These are phyloP conservation scores for Mycena rebaudengoi DNA, from an alignment of 768 basidiomycete genomes.

Conservation along the genomic window DNA sequence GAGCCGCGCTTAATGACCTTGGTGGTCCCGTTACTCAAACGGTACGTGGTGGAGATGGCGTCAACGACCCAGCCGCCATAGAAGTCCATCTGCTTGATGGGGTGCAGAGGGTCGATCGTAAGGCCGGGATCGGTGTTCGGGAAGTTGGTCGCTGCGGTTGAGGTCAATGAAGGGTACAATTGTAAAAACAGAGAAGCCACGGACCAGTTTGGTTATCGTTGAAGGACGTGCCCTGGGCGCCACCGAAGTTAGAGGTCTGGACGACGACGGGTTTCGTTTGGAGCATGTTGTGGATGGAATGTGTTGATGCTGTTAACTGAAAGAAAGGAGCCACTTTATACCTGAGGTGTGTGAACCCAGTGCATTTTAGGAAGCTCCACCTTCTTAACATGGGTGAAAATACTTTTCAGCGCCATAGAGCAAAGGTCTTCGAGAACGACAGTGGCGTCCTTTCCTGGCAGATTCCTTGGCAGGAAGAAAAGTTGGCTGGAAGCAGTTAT, in stretches of 20 bases:
- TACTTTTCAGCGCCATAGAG: not conserved
- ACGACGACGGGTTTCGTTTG: constrained; percentile 15
- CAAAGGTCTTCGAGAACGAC: not conserved
- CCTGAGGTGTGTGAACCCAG: not conserved
- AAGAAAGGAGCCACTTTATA: not conserved
- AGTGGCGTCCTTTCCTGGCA: not conserved
- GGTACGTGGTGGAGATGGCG: constrained; percentile 11
- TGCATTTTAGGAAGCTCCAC: not conserved
- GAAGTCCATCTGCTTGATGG: constrained; percentile 13
- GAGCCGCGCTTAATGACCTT: constrained; percentile 12
- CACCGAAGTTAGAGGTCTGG: constrained; percentile 23
- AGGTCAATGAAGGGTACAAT: not conserved
- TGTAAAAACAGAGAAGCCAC: not conserved
- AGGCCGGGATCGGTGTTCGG: constrained; percentile 4
- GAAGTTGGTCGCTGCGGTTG: constrained; percentile 7
- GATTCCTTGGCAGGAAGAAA: too few relatives aligned
- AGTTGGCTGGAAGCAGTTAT: too few relatives aligned
- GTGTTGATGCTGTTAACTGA: not conserved
- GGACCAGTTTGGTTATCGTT: constrained; percentile 8
- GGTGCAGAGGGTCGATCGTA: constrained; percentile 9
- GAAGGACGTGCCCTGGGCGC: constrained; percentile 12
- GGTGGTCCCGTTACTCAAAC: constrained; percentile 9
- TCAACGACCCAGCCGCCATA: constrained; percentile 11
- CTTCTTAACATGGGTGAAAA: not conserved
- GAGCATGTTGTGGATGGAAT: constrained; percentile 7